Evolutionary conservation across 805 yeast genomes (phyloP).

Genomic region (Nakazawaea sp.): DNA sequence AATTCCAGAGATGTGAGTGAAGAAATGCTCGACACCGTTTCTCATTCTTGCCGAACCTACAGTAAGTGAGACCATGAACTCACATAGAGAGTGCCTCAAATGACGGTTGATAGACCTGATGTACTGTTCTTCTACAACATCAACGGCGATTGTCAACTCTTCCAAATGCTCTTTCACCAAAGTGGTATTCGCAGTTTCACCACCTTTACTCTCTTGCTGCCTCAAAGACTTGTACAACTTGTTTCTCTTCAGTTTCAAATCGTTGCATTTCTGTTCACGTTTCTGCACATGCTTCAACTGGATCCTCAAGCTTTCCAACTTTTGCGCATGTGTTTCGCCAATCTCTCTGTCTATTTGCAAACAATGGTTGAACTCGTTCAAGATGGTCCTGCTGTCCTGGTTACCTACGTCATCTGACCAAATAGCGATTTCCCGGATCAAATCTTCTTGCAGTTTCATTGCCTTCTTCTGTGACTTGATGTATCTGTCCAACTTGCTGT

Average conservation of each 20-base stretch:
- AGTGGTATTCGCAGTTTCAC: slow-evolving; percentile 36
- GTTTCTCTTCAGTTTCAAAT: slow-evolving; percentile 27
- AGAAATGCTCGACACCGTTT: slow-evolving; percentile 1
- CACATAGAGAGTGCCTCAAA: slow-evolving; percentile 37
- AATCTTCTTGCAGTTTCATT: slow-evolving; percentile 27
- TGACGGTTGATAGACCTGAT: slow-evolving; percentile 37
- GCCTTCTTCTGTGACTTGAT: slow-evolving; percentile 32
- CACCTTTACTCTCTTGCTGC: slow-evolving; percentile 37
- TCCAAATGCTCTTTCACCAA: slow-evolving; percentile 45
- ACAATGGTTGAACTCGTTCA: slow-evolving; percentile 33
- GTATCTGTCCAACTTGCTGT: slow-evolving; percentile 26
- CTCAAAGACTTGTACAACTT: slow-evolving; percentile 31
- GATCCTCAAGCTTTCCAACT: slow-evolving; percentile 34
- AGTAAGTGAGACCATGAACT: slow-evolving; percentile 26
- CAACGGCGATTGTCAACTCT: slow-evolving; percentile 41
- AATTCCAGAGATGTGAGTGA: too few species aligned
- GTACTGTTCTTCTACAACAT: slow-evolving; percentile 45
- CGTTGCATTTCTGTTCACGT: slow-evolving; percentile 41
- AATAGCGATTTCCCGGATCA: slow-evolving; percentile 30
- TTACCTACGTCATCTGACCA: slow-evolving; percentile 37
- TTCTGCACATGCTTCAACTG: slow-evolving; percentile 39
- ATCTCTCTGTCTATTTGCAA: slow-evolving; percentile 30
- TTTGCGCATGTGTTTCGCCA: slow-evolving; percentile 30
- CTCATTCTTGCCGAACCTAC: neutral
- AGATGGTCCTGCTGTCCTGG: slow-evolving; percentile 29